Base-by-base conservation (phyloP, 2,329 filamentous ascomycete species). In the Beauveria caledonica region DNA sequence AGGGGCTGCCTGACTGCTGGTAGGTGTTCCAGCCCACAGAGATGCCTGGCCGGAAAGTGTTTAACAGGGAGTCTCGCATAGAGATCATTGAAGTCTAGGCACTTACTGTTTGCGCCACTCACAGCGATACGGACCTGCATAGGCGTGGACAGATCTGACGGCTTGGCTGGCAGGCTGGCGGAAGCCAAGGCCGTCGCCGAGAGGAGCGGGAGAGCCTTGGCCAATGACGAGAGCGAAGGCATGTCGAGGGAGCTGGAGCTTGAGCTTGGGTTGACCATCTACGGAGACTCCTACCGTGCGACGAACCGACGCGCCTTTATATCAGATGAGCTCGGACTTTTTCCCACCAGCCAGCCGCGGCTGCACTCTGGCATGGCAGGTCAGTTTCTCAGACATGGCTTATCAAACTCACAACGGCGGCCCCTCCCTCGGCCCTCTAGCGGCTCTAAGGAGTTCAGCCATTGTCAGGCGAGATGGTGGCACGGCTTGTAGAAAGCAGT, bases 1-100 rank as follows among this genome's bases (percentile, higher is more conserved):
- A 84, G 13, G 77, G 69, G 42, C 75, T 66, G 60, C 65, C 67
- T 15, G 80, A 65, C 62, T 78, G 65, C 60, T 74, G 63, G 65
- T 83, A 84, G 0, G 81, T 85, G 66, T 84, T 84, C 81, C 81
- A 85, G 1, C 77, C 80, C 40, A 85, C 71, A 0, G 78, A 78
- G 7, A 83, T 73, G 39, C 77, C 80, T 83, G 19, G 19, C 33
- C 13, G 48, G 1, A 33, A 8, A 45, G 11, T 29, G 9, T 23
- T 48, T n/a, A 33, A 36, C 17, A 15, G 9, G 11, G 8, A 9
- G 21, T 25, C 19, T 4, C 9, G 10, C 56, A 61, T 55, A 57
- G 7, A 57, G 36, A 59, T 58, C 6, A n/a, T 39, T 25, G 23
- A 23, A 27, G 15, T 44, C 11, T 2, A n/a, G 5, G 21, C 27